These are phyloP conservation scores for Ascochyta rabiei DNA, from an alignment of 2,329 filamentous ascomycete species.

Conservation along the genomic window DNA sequence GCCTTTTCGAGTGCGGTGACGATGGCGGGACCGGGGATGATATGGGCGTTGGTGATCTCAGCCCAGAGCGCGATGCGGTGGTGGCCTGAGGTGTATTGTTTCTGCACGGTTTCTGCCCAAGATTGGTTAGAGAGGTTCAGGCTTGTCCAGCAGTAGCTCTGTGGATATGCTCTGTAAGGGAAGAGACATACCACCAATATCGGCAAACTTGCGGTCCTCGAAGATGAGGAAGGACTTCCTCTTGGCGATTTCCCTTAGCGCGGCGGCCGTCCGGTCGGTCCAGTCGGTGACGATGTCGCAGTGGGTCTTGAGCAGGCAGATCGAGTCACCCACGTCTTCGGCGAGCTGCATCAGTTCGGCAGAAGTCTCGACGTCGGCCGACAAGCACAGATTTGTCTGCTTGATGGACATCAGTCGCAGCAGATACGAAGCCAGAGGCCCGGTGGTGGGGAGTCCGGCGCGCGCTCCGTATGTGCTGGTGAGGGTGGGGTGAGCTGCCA, in stretches of 20 bases:
- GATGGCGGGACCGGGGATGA: slow-evolving; percentile 59
- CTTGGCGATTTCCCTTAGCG: slow-evolving; percentile 55
- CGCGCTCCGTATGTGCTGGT: slow-evolving; percentile 55
- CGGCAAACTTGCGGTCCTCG: slow-evolving; percentile 62
- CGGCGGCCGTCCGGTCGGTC: slow-evolving; percentile 59
- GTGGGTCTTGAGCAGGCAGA: slow-evolving; percentile 66
- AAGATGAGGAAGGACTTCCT: slow-evolving; percentile 60
- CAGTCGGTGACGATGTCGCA: slow-evolving; percentile 68
- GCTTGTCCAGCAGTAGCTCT: neutral
- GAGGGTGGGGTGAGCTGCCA: slow-evolving; percentile 37
- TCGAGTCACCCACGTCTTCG: slow-evolving; percentile 64
- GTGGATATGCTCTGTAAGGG: slow-evolving; percentile 1
- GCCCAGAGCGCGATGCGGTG: slow-evolving; percentile 60
- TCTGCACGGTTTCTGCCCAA: slow-evolving; percentile 58
- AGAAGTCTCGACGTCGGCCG: slow-evolving; percentile 63
- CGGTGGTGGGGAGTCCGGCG: slow-evolving; percentile 50
- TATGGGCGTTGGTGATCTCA: slow-evolving; percentile 59
- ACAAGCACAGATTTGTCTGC: slow-evolving; percentile 60
- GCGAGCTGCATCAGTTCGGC: slow-evolving; percentile 62
- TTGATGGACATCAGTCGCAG: slow-evolving; percentile 58
- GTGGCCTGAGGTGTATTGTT: slow-evolving; percentile 59
- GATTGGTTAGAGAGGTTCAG: slow-evolving; percentile 2
- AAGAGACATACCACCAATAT: slow-evolving; percentile 58
- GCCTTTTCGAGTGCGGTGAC: slow-evolving; percentile 58
- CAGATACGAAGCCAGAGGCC: slow-evolving; percentile 56